phyloP scores from a whole-genome alignment of 1,139 yeast genomes.

The Saccharomyces hybrid region DNA sequence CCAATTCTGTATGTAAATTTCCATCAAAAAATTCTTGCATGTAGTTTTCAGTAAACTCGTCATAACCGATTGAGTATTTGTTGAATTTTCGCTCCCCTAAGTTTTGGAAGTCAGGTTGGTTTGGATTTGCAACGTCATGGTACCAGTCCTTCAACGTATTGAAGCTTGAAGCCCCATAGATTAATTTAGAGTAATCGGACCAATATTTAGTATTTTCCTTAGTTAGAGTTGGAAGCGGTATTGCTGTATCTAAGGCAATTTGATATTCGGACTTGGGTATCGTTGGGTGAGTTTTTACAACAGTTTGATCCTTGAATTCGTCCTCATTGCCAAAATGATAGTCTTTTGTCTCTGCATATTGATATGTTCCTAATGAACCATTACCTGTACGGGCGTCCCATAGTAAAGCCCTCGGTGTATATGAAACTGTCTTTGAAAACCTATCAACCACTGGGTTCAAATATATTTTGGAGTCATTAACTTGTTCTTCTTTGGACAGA shows the following conservation, averaged over 20 bases:
- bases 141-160: slow-evolving; percentile 49
- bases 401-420: slow-evolving; percentile 67
- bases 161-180: slow-evolving; percentile 56
- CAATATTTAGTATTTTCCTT: slow-evolving; percentile 51
- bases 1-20: slow-evolving; percentile 56
- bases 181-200: slow-evolving; percentile 72
- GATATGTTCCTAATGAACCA: slow-evolving; percentile 51
- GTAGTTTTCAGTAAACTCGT: slow-evolving; percentile 38
- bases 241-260: slow-evolving; percentile 47
- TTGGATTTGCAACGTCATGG: slow-evolving; percentile 31
- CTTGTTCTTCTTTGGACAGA: slow-evolving; percentile 36
- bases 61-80: slow-evolving; percentile 40
- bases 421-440: slow-evolving; percentile 44
- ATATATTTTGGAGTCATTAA: slow-evolving; percentile 41
- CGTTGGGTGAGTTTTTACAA: slow-evolving; percentile 25
- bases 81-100: slow-evolving; percentile 30
- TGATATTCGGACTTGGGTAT: slow-evolving; percentile 52
- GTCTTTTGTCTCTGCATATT: slow-evolving; percentile 35
- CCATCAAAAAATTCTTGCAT: slow-evolving; percentile 47
- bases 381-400: slow-evolving; percentile 69
- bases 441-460: slow-evolving; percentile 37
- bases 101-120: slow-evolving; percentile 25
- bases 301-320: slow-evolving; percentile 12
- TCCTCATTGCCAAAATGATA: slow-evolving; percentile 18
- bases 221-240: slow-evolving; percentile 33